Evolutionary conservation across 2,329 filamentous ascomycete genomes (phyloP), one percentile per base, ranked within the genome.

Genomic region (Trichoderma koningii): DNA sequence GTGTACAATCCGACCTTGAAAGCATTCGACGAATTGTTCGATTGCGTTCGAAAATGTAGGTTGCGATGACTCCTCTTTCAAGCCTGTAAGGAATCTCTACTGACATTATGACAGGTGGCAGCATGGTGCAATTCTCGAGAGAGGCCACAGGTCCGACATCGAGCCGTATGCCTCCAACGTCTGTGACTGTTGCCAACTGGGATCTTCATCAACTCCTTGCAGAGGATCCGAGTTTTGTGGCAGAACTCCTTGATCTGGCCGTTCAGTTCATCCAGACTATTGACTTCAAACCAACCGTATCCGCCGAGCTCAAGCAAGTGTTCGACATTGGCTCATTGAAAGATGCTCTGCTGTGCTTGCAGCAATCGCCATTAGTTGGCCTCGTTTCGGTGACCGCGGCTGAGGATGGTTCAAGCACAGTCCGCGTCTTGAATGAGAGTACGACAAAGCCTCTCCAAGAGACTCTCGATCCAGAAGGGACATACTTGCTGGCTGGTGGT

Each of bases 401-500:
- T 5, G 57, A 67, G 7, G 21, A 61, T 10, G 34, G 65, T 2
- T 60, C 67, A 0, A 65, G 56, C 3, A 51, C 55, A 5, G 73
- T 77, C 6, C 66, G 68, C 0, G 72, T 75, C 6, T 64, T 69
- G 9, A 64, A 67, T 15, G 63, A 68, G n/a, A 69, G 69, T 41
- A 44, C 45, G 1, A 66, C 70, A 38, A 74, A 69, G 45, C 56
- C 70, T 1, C 71, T 79, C 6, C 48, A 65, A 1, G 73, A 77
- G 3, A 69, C 66, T 5, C 70, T 82, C 50, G 76, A 77, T 3
- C 62, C 69, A 1, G 71, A 78, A 7, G 77, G 74, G 0, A 82
- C 83, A 0, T 88, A 88, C 64, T 70, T 88, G 2, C 73, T 88
- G 3, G 78, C 80, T 4, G 86, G 86, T 17, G 84, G 85, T 0